These are phyloP conservation scores for Dianthus caryophyllus DNA, from an alignment of 148 eudicot genomes.

Conservation along the genomic window DNA sequence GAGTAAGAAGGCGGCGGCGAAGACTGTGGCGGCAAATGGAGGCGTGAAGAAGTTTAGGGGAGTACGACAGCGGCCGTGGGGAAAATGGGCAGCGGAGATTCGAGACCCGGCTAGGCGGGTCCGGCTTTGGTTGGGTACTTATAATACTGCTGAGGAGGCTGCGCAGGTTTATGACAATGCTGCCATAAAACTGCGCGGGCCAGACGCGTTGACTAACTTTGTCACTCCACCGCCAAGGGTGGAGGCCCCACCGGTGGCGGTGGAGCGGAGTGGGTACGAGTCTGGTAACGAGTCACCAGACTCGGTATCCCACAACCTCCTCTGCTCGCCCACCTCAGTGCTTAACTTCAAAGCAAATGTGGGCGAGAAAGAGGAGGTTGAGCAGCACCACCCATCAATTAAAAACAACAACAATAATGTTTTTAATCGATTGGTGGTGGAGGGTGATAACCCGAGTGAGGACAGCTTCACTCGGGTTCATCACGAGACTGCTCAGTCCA, in stretches of 20 bases:
- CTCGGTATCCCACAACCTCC: conserved; percentile 25
- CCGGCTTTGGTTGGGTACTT: conserved; percentile 85
- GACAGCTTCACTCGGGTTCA: neutral
- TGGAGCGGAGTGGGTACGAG: conserved; percentile 29
- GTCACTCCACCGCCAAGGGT: conserved; percentile 33
- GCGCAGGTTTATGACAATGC: conserved; percentile 92
- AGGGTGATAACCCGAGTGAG: conserved; percentile 16
- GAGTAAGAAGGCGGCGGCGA: conserved; percentile 17
- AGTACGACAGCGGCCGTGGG: conserved; percentile 90
- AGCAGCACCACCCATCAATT: neutral
- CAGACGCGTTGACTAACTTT: conserved; percentile 82
- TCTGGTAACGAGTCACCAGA: conserved; percentile 43
- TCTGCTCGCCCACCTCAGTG: conserved; percentile 66
- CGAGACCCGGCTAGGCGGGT: conserved; percentile 62
- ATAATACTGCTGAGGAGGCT: conserved; percentile 85
- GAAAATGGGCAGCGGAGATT: conserved; percentile 96
- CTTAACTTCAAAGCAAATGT: conserved; percentile 20
- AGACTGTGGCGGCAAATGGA: neutral
- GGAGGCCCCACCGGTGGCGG: conserved; percentile 7
- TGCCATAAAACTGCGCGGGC: conserved; percentile 76
- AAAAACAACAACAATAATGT: neutral
- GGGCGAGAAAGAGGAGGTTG: conserved; percentile 14
- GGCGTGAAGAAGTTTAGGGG: conserved; percentile 62
- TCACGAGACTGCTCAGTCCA: conserved; percentile 17
- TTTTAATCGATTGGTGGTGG: conserved; percentile 7